These are phyloP conservation scores for Candida sanyaensis DNA, from an alignment of 1,139 yeast genomes.

Conservation along the genomic window DNA sequence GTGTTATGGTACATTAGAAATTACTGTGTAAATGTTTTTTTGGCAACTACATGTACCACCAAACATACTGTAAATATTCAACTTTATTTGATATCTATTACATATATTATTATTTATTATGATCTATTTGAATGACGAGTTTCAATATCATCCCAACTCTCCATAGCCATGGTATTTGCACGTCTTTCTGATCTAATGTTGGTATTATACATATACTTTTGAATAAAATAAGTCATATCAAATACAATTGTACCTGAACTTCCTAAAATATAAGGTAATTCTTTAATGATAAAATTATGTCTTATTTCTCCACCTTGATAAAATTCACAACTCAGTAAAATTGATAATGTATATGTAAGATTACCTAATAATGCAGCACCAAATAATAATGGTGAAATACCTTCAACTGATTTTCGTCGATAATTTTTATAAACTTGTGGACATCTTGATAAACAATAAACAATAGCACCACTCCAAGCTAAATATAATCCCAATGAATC, in stretches of 20 bases:
- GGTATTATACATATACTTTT: constrained; percentile 43
- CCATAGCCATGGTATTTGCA: constrained; percentile 29
- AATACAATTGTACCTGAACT: constrained; percentile 84
- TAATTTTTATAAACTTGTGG: constrained; percentile 85
- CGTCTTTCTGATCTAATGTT: constrained; percentile 20
- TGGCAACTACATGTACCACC: not conserved
- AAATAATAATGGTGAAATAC: constrained; percentile 78
- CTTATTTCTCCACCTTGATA: constrained; percentile 26
- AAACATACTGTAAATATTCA: no score
- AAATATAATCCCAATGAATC: constrained; percentile 50
- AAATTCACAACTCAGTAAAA: constrained; percentile 54
- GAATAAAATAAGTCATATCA: constrained; percentile 76
- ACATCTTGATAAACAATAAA: constrained; percentile 76
- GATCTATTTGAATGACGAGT: not conserved
- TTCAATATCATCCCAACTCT: constrained; percentile 23
- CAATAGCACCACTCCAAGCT: constrained; percentile 81
- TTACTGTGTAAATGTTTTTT: not conserved
- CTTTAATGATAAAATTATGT: constrained; percentile 57
- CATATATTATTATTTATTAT: not conserved
- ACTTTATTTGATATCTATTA: not conserved
- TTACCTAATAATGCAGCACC: constrained; percentile 81
- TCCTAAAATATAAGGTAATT: constrained; percentile 82
- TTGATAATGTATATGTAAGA: constrained; percentile 75
- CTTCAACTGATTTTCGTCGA: constrained; percentile 76
- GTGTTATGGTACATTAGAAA: not conserved